Conservation (phyloP, 805 yeast species). For the Brettanomyces bruxellensis region DNA sequence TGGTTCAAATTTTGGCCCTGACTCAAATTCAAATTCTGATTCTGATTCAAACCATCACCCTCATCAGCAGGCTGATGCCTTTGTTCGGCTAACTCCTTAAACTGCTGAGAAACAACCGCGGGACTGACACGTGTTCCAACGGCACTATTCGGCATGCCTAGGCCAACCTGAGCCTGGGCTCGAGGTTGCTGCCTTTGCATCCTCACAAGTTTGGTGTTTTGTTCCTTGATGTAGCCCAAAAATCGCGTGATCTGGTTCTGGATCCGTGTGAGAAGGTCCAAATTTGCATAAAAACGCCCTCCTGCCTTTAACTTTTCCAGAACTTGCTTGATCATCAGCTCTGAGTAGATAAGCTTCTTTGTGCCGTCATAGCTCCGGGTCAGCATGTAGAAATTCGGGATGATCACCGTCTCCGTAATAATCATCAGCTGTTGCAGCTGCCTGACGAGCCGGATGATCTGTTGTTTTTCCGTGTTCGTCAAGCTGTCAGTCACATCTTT, state of each 20-base stretch:
- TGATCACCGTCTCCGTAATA: slow-evolving; percentile 58
- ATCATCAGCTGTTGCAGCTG: slow-evolving; percentile 52
- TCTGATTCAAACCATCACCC: neutral
- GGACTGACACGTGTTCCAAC: slow-evolving; percentile 4
- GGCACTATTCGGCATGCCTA: neutral
- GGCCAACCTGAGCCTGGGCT: neutral
- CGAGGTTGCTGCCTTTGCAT: slow-evolving; percentile 17
- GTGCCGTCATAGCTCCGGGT: slow-evolving; percentile 73
- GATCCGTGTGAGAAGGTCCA: slow-evolving; percentile 61
- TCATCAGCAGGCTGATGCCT: slow-evolving; percentile 5
- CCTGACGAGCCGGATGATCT: slow-evolving; percentile 45
- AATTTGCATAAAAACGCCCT: slow-evolving; percentile 56
- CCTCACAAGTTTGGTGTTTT: slow-evolving; percentile 20
- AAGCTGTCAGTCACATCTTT: slow-evolving; percentile 57
- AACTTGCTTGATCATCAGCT: slow-evolving; percentile 69
- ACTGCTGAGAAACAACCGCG: slow-evolving; percentile 16
- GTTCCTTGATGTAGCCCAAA: slow-evolving; percentile 66
- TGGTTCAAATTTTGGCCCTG: no score
- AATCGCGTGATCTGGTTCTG: slow-evolving; percentile 66
- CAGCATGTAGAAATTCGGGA: slow-evolving; percentile 68
- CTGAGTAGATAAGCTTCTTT: slow-evolving; percentile 65
- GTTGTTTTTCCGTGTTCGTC: slow-evolving; percentile 54
- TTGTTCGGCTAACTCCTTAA: slow-evolving; percentile 18
- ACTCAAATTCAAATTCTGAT: no score
- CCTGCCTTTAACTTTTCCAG: slow-evolving; percentile 49